Percentiles rank a stretch among this genome's conserved stretches.
Conservation (phyloP, 2,329 filamentous ascomycete species). For the Calonectria hongkongensis region DNA sequence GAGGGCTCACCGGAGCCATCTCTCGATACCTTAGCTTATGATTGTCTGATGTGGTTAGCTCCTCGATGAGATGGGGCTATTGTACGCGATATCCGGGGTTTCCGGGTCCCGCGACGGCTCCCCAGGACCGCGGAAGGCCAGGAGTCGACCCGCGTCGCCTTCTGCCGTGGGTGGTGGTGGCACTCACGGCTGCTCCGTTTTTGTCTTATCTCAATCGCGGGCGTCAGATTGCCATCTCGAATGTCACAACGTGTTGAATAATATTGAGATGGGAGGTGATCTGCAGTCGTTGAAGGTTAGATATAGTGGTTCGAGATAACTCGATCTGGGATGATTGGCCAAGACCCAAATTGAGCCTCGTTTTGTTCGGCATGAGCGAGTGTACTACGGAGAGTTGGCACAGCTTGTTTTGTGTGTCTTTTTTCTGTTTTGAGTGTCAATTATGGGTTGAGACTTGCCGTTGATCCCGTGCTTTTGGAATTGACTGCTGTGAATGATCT, state of each 20-base stretch:
- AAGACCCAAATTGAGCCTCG: background rate
- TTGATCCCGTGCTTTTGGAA: background rate
- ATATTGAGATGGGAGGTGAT: slow-evolving; percentile 4
- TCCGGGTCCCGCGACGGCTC: slow-evolving; percentile 8
- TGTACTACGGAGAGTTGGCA: background rate
- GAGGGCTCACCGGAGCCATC: background rate
- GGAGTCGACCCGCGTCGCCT: background rate
- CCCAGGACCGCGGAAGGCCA: background rate
- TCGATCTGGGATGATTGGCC: background rate
- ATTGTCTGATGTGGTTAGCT: slow-evolving; percentile 21
- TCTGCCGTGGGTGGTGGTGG: background rate
- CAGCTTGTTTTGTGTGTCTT: background rate
- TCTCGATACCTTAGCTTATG: slow-evolving; percentile 14
- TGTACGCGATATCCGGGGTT: slow-evolving; percentile 16
- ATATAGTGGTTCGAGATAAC: slow-evolving; percentile 12
- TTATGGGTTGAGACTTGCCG: background rate
- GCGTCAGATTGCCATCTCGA: background rate
- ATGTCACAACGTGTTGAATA: background rate
- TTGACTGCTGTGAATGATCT: background rate
- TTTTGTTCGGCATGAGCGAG: slow-evolving; percentile 6
- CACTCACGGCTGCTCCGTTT: background rate
- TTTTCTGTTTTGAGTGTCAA: background rate
- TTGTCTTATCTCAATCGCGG: slow-evolving; percentile 17
- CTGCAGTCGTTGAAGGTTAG: background rate
- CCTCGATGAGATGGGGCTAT: slow-evolving; percentile 10